These are phyloP conservation scores for Neoarthrinium moseri DNA, from an alignment of 2,329 filamentous ascomycete species.

Conservation along the genomic window DNA sequence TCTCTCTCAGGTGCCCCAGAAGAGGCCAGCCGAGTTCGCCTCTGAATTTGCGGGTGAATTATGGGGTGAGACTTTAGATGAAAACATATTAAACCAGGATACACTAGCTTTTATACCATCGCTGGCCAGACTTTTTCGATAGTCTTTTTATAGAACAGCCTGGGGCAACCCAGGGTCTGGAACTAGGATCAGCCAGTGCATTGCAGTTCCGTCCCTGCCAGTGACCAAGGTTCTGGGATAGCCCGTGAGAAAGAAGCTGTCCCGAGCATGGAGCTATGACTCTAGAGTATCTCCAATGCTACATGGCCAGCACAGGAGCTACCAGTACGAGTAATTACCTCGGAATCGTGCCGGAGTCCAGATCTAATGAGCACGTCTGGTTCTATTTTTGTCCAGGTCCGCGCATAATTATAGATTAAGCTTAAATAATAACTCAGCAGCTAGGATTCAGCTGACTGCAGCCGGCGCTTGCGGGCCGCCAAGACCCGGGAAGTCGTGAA, in stretches of 20 bases:
- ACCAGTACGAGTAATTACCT: neutral
- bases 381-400: conserved; percentile 32
- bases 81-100: conserved; percentile 38
- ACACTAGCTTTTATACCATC: conserved; percentile 25
- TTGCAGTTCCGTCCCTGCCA: neutral
- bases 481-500: too few species aligned
- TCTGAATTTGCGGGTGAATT: conserved; percentile 42
- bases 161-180: neutral
- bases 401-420: conserved; percentile 32
- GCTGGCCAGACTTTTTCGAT: conserved; percentile 7
- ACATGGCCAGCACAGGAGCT: neutral
- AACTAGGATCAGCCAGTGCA: conserved; percentile 12
- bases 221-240: conserved; percentile 20
- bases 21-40: conserved; percentile 23
- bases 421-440: conserved; percentile 25
- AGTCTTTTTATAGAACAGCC: conserved; percentile 24
- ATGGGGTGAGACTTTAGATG: conserved; percentile 36
- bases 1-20: conserved; percentile 12
- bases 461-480: too few species aligned
- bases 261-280: too few species aligned
- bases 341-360: neutral
- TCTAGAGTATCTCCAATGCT: conserved; percentile 10
- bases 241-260: conserved; percentile 10
- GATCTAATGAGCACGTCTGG: conserved; percentile 10
- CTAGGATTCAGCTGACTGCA: neutral